Percentiles rank a stretch among this genome's conserved stretches.
phyloP scores from a whole-genome alignment of 805 yeast species.

The Suhomyces pyralidae region DNA sequence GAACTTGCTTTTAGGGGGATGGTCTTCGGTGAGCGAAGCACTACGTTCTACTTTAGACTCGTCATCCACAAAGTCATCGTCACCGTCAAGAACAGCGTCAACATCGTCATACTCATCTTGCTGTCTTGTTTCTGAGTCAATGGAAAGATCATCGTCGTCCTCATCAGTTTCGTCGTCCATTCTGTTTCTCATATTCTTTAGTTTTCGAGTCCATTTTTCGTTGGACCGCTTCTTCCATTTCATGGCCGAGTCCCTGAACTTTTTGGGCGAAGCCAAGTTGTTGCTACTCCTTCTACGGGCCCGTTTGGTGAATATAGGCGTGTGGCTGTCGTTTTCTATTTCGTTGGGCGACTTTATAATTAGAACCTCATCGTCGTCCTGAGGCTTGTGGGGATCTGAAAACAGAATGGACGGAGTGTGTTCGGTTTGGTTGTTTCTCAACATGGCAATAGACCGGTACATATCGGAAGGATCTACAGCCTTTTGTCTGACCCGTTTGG shows the following conservation, averaged over 20 bases:
- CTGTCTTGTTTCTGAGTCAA: constrained; percentile 8
- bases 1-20: neutral
- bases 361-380: constrained; percentile 72
- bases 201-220: constrained; percentile 18
- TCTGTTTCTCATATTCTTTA: constrained; percentile 18
- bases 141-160: constrained; percentile 9
- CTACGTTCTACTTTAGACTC: neutral
- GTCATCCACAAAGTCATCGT: constrained; percentile 18
- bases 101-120: constrained; percentile 9
- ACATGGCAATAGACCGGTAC: constrained; percentile 77
- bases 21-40: neutral
- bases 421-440: constrained; percentile 31
- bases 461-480: constrained; percentile 75
- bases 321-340: constrained; percentile 41
- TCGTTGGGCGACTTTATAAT: constrained; percentile 78
- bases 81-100: constrained; percentile 12
- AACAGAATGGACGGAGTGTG: constrained; percentile 3
- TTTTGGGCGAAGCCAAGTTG: neutral
- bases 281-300: constrained; percentile 9
- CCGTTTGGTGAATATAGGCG: constrained; percentile 35
- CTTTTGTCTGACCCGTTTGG: constrained; percentile 27
- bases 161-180: neutral
- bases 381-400: constrained; percentile 1
- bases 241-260: constrained; percentile 8
- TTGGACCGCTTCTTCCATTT: constrained; percentile 13